Conservation (phyloP, 768 basidiomycete genomes). For the Russula abietina region DNA sequence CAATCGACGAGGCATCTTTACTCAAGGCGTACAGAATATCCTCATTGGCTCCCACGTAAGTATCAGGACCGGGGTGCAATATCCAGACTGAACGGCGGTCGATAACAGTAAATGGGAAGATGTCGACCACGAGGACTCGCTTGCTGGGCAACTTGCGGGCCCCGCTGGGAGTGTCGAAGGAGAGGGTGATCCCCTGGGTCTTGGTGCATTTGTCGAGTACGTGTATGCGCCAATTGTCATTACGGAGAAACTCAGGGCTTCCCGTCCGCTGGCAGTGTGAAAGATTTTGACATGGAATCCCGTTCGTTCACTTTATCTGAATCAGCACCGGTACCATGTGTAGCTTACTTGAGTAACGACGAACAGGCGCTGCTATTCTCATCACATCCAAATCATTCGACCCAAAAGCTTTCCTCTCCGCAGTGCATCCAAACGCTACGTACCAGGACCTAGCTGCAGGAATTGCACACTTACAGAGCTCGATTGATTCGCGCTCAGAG, state of each 20-base stretch:
- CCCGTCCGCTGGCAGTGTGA: slow-evolving; percentile 38
- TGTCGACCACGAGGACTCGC: slow-evolving; percentile 76
- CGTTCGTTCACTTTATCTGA: slow-evolving; percentile 42
- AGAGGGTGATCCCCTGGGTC: slow-evolving; percentile 73
- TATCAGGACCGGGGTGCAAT: background rate
- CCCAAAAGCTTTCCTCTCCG: slow-evolving; percentile 87
- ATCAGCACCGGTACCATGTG: background rate
- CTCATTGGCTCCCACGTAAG: slow-evolving; percentile 68
- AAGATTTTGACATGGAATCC: slow-evolving; percentile 69
- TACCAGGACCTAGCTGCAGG: slow-evolving; percentile 86
- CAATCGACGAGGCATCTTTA: slow-evolving; percentile 73
- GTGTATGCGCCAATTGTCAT: slow-evolving; percentile 26
- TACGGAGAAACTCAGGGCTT: background rate
- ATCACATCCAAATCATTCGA: slow-evolving; percentile 94
- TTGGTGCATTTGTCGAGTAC: slow-evolving; percentile 61
- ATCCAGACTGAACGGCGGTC: background rate
- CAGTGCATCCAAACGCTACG: slow-evolving; percentile 89
- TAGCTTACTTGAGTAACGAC: slow-evolving; percentile 12
- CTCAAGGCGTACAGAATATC: slow-evolving; percentile 86
- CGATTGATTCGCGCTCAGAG: slow-evolving; percentile 86
- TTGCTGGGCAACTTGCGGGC: slow-evolving; percentile 63
- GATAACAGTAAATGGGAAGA: slow-evolving; percentile 77
- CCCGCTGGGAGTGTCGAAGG: slow-evolving; percentile 42
- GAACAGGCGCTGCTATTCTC: slow-evolving; percentile 68
- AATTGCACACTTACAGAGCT: slow-evolving; percentile 62